These are phyloP conservation scores for Saccharomycopsis crataegensis DNA, from an alignment of 1,139 yeast genomes.

Conservation along the genomic window DNA sequence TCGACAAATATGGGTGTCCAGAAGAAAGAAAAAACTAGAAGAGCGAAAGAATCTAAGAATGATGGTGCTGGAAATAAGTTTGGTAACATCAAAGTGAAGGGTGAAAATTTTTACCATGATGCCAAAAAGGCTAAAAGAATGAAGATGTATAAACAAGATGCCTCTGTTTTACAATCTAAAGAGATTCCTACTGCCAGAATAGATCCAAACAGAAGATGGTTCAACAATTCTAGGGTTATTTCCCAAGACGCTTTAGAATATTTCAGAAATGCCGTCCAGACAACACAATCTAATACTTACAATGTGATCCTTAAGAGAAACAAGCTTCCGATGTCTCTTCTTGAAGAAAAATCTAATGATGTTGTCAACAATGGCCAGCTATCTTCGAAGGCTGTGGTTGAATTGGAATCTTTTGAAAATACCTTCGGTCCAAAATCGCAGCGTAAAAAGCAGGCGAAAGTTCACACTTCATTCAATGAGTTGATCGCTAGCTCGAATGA, in stretches of 20 bases:
- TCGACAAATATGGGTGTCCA: constrained; percentile 67
- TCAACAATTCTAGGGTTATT: constrained; percentile 93
- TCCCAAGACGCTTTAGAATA: constrained; percentile 94
- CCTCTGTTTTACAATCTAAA: constrained; percentile 83
- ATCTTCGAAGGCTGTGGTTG: constrained; percentile 59
- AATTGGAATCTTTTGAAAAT: constrained; percentile 74
- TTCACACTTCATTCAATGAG: constrained; percentile 50
- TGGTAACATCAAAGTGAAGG: constrained; percentile 77
- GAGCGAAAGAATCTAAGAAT: constrained; percentile 72
- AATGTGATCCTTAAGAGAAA: constrained; percentile 84
- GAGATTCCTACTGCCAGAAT: constrained; percentile 89
- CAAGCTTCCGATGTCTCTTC: constrained; percentile 89
- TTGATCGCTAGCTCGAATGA: constrained; percentile 55
- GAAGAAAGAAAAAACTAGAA: constrained; percentile 84
- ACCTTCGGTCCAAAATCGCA: constrained; percentile 96
- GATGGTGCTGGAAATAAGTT: constrained; percentile 44
- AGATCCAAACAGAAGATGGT: constrained; percentile 96
- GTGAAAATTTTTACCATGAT: constrained; percentile 94
- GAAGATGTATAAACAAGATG: constrained; percentile 84
- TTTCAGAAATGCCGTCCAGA: constrained; percentile 84
- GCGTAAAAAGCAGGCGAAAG: constrained; percentile 66
- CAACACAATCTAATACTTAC: constrained; percentile 76
- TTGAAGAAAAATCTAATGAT: constrained; percentile 65
- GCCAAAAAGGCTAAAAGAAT: constrained; percentile 86
- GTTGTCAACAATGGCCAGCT: constrained; percentile 19